These are phyloP conservation scores for Knufia fluminis DNA, from an alignment of 2,329 filamentous ascomycete species.

Conservation along the genomic window DNA sequence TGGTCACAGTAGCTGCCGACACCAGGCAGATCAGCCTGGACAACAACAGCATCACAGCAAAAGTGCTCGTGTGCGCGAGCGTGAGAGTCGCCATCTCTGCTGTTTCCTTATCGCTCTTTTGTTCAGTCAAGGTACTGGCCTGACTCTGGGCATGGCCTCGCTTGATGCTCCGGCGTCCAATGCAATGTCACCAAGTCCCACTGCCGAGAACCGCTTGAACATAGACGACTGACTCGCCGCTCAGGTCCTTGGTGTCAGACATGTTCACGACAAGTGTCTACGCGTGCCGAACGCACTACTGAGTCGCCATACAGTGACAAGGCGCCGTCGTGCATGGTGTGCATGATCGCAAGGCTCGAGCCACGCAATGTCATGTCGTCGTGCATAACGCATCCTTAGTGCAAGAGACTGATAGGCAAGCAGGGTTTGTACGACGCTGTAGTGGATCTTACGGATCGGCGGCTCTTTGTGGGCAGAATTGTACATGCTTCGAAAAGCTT, in stretches of 20 bases:
- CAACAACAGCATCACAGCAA: neutral
- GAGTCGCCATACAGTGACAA: too few relatives aligned
- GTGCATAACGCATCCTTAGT: too few relatives aligned
- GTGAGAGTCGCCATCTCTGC: neutral
- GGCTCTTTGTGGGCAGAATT: too few relatives aligned
- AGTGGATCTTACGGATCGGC: neutral
- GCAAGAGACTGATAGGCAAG: too few relatives aligned
- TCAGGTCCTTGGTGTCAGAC: too few relatives aligned
- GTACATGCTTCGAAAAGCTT: too few relatives aligned
- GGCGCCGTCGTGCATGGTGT: too few relatives aligned
- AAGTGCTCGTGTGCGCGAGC: neutral
- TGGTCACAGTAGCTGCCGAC: slow-evolving; percentile 12
- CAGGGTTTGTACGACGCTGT: neutral
- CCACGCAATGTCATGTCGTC: neutral
- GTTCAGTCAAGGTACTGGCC: neutral
- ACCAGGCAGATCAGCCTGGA: slow-evolving; percentile 18
- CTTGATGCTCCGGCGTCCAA: neutral
- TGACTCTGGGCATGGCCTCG: neutral
- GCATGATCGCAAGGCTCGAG: neutral
- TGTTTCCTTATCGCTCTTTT: neutral
- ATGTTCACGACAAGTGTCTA: neutral
- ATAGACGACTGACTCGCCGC: too few relatives aligned
- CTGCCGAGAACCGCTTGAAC: neutral
- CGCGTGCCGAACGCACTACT: neutral
- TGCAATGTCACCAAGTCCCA: neutral